Percentiles rank a stretch among this genome's conserved stretches.
Evolutionary conservation across 2,329 filamentous ascomycete genomes (phyloP).

Genomic region (Madurella mycetomatis): DNA sequence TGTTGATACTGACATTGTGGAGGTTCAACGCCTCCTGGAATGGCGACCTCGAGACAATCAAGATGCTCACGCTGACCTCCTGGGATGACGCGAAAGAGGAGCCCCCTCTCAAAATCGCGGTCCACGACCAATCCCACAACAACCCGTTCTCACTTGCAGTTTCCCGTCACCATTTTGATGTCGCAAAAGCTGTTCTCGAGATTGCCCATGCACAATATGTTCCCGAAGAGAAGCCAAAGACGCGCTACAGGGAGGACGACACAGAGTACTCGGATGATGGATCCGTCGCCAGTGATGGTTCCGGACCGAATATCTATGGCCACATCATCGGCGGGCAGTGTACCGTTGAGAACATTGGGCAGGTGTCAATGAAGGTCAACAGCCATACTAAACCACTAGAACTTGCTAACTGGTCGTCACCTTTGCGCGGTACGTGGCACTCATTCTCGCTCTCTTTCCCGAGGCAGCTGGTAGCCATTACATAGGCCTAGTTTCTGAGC

Average conservation of each 20-base stretch:
- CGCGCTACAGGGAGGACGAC: constrained; percentile 46
- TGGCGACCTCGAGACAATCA: constrained; percentile 64
- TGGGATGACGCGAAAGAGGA: constrained; percentile 53
- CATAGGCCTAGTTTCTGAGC: not conserved
- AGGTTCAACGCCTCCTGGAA: constrained; percentile 70
- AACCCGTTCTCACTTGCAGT: constrained; percentile 66
- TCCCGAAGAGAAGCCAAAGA: constrained; percentile 48
- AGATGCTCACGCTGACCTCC: constrained; percentile 55
- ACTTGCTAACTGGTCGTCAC: constrained; percentile 41
- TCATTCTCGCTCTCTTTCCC: not conserved
- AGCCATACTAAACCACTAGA: constrained; percentile 53
- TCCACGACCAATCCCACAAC: constrained; percentile 47
- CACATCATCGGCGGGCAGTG: constrained; percentile 62
- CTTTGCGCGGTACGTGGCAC: not conserved
- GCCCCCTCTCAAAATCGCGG: constrained; percentile 60
- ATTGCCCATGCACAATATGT: constrained; percentile 67
- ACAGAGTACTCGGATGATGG: constrained; percentile 30
- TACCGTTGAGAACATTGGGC: constrained; percentile 72
- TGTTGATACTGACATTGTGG: constrained; percentile 23
- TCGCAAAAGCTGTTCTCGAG: constrained; percentile 63
- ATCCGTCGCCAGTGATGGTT: constrained; percentile 30
- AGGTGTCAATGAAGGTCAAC: constrained; percentile 64
- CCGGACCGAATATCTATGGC: constrained; percentile 42
- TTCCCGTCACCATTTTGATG: constrained; percentile 57
- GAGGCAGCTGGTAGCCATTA: too few relatives aligned